Percentiles rank a stretch among this genome's conserved stretches.
phyloP scores from a whole-genome alignment of 768 basidiomycete genomes.

The Phanerochaete carnosa region DNA sequence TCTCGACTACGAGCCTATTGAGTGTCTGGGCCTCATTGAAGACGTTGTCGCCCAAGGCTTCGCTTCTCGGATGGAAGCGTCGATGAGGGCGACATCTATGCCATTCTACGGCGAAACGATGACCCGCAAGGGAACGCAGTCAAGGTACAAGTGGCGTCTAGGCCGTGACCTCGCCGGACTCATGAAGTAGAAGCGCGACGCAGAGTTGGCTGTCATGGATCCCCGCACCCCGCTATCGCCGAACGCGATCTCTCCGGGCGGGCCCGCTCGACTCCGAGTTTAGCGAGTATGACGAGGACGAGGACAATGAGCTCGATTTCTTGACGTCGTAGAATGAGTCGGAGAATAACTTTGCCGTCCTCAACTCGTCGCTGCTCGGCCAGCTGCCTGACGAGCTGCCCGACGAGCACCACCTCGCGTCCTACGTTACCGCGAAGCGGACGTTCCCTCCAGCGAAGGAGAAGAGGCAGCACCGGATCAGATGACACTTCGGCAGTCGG shows the following conservation, averaged over 20 bases:
- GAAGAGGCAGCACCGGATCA: constrained; percentile 74
- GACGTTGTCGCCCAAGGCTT: constrained; percentile 88
- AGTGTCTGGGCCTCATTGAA: constrained; percentile 88
- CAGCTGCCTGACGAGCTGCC: constrained; percentile 53
- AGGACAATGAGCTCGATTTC: constrained; percentile 51
- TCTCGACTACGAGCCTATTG: constrained; percentile 82
- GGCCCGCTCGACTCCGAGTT: constrained; percentile 78
- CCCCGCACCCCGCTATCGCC: constrained; percentile 72
- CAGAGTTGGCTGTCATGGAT: constrained; percentile 75
- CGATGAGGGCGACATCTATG: constrained; percentile 83
- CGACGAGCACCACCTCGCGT: constrained; percentile 69
- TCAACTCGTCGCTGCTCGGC: constrained; percentile 88
- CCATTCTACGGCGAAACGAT: constrained; percentile 77
- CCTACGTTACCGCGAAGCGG: constrained; percentile 57
- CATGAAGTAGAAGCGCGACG: constrained; percentile 85
- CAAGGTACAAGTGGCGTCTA: constrained; percentile 88
- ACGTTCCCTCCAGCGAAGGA: constrained; percentile 39
- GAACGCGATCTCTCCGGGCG: constrained; percentile 56
- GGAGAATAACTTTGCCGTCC: constrained; percentile 75
- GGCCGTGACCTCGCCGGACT: constrained; percentile 77
- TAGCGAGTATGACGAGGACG: constrained; percentile 49
- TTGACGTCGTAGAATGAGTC: constrained; percentile 41
- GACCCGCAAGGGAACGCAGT: constrained; percentile 87
- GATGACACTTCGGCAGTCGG: constrained; percentile 97
- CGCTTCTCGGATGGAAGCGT: constrained; percentile 64